Conservation (phyloP, 139 green algal genomes). For the Tetratostichococcus sp. region DNA sequence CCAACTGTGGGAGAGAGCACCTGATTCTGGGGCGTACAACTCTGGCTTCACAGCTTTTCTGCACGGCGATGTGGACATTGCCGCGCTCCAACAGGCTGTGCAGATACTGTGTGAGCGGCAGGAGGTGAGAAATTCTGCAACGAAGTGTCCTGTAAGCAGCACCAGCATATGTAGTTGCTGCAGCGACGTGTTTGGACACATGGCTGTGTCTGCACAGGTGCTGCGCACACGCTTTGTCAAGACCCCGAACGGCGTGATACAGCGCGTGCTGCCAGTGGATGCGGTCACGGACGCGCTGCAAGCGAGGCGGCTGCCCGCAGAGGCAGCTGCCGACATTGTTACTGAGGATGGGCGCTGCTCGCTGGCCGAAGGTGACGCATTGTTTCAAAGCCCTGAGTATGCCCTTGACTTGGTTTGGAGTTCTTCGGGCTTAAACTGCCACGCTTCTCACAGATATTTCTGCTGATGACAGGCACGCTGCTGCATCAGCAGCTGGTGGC, state of each 20-base stretch:
- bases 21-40: not conserved
- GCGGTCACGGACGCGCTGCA: not conserved
- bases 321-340: too few species aligned
- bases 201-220: too few species aligned
- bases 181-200: too few species aligned
- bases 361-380: not conserved
- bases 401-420: too few species aligned
- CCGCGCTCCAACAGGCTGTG: not conserved
- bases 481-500: not conserved
- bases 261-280: not conserved
- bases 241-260: not conserved
- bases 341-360: not conserved
- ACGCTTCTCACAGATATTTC: too few species aligned
- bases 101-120: not conserved
- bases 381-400: not conserved
- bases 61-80: slow-evolving; percentile 1
- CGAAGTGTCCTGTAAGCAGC: not conserved
- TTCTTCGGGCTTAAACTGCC: too few species aligned
- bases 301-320: too few species aligned
- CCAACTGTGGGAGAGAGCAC: not conserved
- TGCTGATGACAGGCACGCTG: too few species aligned
- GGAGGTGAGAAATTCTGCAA: not conserved
- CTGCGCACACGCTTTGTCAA: not conserved
- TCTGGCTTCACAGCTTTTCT: not conserved
- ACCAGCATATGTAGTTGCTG: not conserved